Evolutionary conservation across 2,329 filamentous ascomycete genomes (phyloP), one percentile per base, ranked within the genome.

Genomic region (Colletotrichum sp.): DNA sequence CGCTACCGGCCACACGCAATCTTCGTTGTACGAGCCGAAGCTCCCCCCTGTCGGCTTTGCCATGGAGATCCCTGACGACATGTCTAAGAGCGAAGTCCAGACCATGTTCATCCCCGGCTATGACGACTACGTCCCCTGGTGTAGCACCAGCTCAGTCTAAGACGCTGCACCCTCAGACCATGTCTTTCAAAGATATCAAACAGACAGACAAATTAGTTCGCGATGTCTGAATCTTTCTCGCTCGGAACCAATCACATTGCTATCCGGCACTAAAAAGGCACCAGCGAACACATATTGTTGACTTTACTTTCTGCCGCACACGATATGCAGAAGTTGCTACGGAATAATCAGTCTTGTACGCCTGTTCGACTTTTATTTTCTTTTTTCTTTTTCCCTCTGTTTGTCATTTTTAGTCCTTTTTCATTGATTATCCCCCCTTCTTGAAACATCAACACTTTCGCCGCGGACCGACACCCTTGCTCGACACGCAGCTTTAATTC

Each of bases 21-120:
- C 57, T 28, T 52, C 57, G 15, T 30, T 66, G 36, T 39, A 52
- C 26, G 71, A 74, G 24, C 44, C 34, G 13, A 59, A 32, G 10
- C 59, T 69, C 63, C 74, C 70, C 26, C 49, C 21, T 18, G 18
- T 39, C 24, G 74, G 74, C 7, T 74, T 69, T 65, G 74, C 32
- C 21, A 76, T 74, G 74, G 74, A 76, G 26, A 69, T 76, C 28
- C 74, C 74, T 21, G 74, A 76, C 32, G 71, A 76, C 10, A 65
- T 76, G 64, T 74, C 74, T 9, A 65, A 76, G 24, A 69, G 44
- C 15, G 70, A 76, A 8, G 74, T 76, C 34, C 74, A 76, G 26
- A 74, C 60, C 13, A 62, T 76, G 28, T 59, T 76, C 49, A 76
- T 76, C 59, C 74, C 74, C 15, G 74, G 74, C 49, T 76, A 57